Evolutionary conservation across 1,139 yeast species (phyloP), one percentile per base, ranked within the genome.

Genomic region (Zygosaccharomyces pseudobailii): DNA sequence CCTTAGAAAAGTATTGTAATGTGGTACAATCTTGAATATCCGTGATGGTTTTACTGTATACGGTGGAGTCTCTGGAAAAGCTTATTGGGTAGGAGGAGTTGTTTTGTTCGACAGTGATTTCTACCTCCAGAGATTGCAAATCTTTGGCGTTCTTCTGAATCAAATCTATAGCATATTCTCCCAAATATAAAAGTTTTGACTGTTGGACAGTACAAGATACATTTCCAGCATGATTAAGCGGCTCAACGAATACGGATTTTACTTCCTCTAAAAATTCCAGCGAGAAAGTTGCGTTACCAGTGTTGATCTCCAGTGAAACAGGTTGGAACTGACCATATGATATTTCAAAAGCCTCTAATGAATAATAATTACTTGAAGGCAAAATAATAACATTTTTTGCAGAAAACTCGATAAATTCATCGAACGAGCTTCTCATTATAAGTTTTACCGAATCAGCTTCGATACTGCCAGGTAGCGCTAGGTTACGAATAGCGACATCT

Each of bases 251-350:
- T 10, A 61, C 37, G 5, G 31, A 28, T 2, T 46, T 40, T 7
- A 36, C 38, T 4, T 52, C 46, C 4, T 50, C 41, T 8, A 43
- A 42, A 34, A 57, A 62, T 32, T 57, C 56, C 38, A 59, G 54
- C 3, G 55, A 47, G 23, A 65, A 62, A 6, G 50, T 52, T 1
- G 65, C 61, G 17, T 48, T 53, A 2, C 60, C 61, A n/a, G 62
- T 49, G 7, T 40, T 48, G 21, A 62, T 43, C 35, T 60, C 66
- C 9, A 61, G 30, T 6, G 59, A 50, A 3, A 52, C 42, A 0
- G 59, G 47, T 6, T 47, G 53, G 44, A 61, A 63, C n/a, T 47
- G 40, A 3, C 64, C 66, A 50, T 49, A 64, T 3, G 24, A 30
- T 6, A 65, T 52, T 24, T 56, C 48, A n/a, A 53, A 50, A 2